A percentile compares a stretch with the other conserved stretches of the same genome.
These are phyloP conservation scores for Miscanthus lutarioriparius DNA, from an alignment of 176 grass and related monocot species.

Conservation along the genomic window DNA sequence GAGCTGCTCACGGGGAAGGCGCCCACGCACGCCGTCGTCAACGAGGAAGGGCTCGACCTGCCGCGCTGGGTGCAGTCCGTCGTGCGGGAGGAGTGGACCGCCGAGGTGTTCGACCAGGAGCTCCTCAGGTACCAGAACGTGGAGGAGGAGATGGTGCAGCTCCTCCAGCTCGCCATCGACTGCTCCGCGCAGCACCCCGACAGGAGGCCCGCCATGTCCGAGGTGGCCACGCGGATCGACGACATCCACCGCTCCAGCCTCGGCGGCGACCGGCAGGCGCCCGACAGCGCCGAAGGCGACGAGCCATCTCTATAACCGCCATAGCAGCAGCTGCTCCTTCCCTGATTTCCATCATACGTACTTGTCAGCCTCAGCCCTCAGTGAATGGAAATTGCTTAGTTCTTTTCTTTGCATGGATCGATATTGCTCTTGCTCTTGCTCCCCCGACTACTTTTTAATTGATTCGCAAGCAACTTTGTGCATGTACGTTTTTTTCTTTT, in stretches of 20 bases:
- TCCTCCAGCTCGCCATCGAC: constrained; percentile 96
- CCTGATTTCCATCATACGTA: background rate
- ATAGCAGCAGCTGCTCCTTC: background rate
- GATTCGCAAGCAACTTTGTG: constrained; percentile 55
- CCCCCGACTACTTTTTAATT: constrained; percentile 30
- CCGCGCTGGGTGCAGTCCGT: constrained; percentile 96
- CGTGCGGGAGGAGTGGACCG: constrained; percentile 87
- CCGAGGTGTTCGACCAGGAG: constrained; percentile 97
- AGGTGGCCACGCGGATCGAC: constrained; percentile 68
- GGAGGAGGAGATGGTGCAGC: constrained; percentile 98
- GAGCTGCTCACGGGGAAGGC: constrained; percentile 97
- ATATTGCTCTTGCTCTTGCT: background rate
- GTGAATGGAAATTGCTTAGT: constrained; percentile 52
- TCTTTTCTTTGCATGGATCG: constrained; percentile 50
- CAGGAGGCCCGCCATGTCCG: constrained; percentile 68
- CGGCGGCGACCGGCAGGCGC: constrained; percentile 23
- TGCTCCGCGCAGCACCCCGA: constrained; percentile 91
- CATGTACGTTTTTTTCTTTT: constrained; percentile 33
- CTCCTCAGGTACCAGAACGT: constrained; percentile 82
- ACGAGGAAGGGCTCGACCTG: constrained; percentile 90
- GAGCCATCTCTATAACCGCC: constrained; percentile 44
- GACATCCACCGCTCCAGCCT: constrained; percentile 59
- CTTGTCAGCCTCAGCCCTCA: background rate
- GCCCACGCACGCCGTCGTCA: constrained; percentile 85
- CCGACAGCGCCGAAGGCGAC: constrained; percentile 49